Base-by-base conservation (phyloP, 2,329 filamentous ascomycete species). In the Venturia pyrina region DNA sequence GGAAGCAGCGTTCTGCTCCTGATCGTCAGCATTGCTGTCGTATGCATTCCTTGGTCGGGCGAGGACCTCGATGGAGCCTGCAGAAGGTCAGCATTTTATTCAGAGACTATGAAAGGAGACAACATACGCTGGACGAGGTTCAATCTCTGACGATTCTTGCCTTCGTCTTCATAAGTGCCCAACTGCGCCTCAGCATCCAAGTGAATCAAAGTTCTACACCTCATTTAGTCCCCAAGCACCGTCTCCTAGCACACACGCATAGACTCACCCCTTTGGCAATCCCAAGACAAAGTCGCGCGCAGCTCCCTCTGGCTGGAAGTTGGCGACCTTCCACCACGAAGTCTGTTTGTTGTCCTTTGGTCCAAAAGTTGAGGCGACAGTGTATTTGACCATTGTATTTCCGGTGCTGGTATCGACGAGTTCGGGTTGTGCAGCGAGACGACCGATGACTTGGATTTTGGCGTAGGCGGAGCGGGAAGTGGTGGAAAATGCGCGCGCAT, bases 381-480 rank as follows among this genome's bases (percentile, higher is more conserved):
- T 80, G 76, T 96, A 98, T 72, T 84, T 85, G 73, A 98, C 75
- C 67, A 96, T 73, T 69, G 96, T 89, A 69, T 83, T 83, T 67
- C 91, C 91, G 64, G 80, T 87, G 72, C 85, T 83, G 61, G 89
- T 90, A 67, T 86, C 77, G 46, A 84, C 82, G 70, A 92, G 73
- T 81, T 97, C 93, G 67, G 95, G 93, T 64, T 86, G 83, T 71
- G 87, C 85, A 68, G 85, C 91, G 63, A 99, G 86, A 77, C 92
- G 89, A 74, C 95, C 95, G 71, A 97, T 84, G 77, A 99, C 82
- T 73, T 87, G 89, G 81, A 99, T 89, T 78, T 88, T 89, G 71
- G 95, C 90, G 70, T 95, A 73, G 69, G 83, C 78, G 68, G 85
- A 83, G 70, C 80, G 79, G 56, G 80, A 72, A 57, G 89, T 87